Evolutionary conservation across 176 grass and related monocot species (phyloP).

Genomic region (Carex pumila): DNA sequence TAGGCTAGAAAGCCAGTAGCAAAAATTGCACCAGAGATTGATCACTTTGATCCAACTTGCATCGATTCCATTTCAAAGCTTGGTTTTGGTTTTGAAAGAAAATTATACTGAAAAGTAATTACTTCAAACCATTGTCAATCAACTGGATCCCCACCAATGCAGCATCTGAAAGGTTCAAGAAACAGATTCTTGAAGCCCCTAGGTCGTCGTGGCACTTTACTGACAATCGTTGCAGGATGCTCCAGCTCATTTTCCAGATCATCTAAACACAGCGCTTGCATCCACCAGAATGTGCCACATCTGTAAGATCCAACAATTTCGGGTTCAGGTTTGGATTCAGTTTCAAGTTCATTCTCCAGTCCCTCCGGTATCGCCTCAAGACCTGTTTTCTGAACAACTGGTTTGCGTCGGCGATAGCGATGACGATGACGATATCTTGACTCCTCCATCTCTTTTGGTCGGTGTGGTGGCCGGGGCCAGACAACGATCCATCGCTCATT

Average conservation of each 20-base stretch:
- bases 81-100: not conserved
- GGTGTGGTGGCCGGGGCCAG: not conserved
- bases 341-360: not conserved
- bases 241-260: not conserved
- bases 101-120: not conserved
- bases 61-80: not conserved
- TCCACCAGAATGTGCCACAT: not conserved
- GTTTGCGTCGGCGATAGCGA: not conserved
- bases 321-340: not conserved
- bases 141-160: not conserved
- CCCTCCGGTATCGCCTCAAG: not conserved
- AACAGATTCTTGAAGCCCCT: not conserved
- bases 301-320: not conserved
- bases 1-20: not conserved
- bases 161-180: slow-evolving; percentile 5
- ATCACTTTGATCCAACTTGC: not conserved
- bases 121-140: not conserved
- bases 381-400: not conserved
- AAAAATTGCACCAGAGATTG: not conserved
- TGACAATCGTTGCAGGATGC: not conserved
- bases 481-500: not conserved
- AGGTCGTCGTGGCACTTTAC: not conserved
- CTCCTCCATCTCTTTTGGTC: not conserved
- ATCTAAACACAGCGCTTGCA: not conserved
- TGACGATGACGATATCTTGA: not conserved